Conservation (phyloP, 345 rosid genomes). For the Erucastrum elatum region DNA sequence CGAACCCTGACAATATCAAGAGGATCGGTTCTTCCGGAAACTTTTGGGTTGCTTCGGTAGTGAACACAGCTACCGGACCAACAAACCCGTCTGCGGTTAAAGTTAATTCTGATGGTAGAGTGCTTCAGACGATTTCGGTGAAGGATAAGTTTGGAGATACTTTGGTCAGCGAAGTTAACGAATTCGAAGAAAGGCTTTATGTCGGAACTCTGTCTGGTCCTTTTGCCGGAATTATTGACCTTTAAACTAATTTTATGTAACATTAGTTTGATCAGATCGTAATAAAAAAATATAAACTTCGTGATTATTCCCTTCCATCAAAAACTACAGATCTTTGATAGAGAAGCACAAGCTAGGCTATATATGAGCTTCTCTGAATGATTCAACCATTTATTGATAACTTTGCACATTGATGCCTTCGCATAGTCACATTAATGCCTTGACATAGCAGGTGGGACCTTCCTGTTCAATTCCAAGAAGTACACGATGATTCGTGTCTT, state of each 20-base stretch:
- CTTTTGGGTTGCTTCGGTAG: conserved; percentile 43
- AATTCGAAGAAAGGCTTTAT: conserved; percentile 28
- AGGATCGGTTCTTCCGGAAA: conserved; percentile 33
- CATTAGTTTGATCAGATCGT: neutral
- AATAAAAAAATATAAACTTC: neutral
- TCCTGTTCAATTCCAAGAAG: neutral
- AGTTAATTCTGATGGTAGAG: conserved; percentile 25
- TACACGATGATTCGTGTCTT: neutral
- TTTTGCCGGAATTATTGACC: conserved; percentile 30
- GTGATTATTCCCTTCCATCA: neutral
- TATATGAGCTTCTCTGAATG: neutral
- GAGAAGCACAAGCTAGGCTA: neutral
- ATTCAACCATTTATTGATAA: neutral
- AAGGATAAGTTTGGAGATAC: conserved; percentile 30
- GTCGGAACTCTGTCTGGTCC: conserved; percentile 29
- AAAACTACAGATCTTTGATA: neutral
- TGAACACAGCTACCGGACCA: conserved; percentile 26
- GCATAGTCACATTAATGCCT: neutral
- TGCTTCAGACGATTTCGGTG: conserved; percentile 15
- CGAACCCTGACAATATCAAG: conserved; percentile 41
- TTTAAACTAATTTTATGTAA: neutral
- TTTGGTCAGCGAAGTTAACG: conserved; percentile 37
- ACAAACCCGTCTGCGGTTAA: conserved; percentile 39
- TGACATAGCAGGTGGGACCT: neutral
- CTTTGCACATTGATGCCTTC: neutral